These are phyloP conservation scores for Polygonum aviculare DNA, from an alignment of 148 eudicot species.

Conservation along the genomic window DNA sequence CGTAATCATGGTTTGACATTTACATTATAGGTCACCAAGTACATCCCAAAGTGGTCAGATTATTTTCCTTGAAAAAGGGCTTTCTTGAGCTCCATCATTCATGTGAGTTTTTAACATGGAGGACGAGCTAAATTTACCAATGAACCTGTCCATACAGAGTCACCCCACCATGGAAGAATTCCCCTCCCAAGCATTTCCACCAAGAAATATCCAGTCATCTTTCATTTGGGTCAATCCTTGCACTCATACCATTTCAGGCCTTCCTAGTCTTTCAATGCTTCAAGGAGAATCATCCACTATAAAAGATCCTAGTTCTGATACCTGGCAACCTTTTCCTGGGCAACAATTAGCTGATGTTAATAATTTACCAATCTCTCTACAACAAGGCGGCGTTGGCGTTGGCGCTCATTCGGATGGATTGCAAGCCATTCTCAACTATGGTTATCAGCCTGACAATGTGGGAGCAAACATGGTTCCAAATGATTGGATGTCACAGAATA, in stretches of 20 bases:
- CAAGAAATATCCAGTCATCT: conserved; percentile 21
- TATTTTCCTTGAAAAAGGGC: not conserved
- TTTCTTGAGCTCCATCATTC: not conserved
- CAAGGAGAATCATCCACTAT: conserved; percentile 22
- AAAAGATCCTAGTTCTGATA: not conserved
- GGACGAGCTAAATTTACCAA: conserved; percentile 25
- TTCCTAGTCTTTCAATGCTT: conserved; percentile 31
- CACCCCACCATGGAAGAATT: conserved; percentile 20
- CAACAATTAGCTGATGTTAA: not conserved
- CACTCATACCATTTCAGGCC: conserved; percentile 31
- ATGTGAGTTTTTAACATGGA: conserved; percentile 19
- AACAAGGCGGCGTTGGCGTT: conserved; percentile 9
- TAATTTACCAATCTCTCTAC: not conserved
- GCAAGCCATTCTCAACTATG: not conserved
- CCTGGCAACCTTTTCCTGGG: not conserved
- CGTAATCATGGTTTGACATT: not conserved
- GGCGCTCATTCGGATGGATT: conserved; percentile 9
- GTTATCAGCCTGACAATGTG: conserved; percentile 21
- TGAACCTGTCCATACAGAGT: conserved; percentile 17
- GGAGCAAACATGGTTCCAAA: conserved; percentile 21
- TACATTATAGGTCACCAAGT: conserved; percentile 1
- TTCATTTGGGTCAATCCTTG: conserved; percentile 23
- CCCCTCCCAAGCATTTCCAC: conserved; percentile 21
- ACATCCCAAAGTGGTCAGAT: conserved; percentile 6
- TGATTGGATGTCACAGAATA: conserved; percentile 29